Base-by-base conservation (phyloP, 306 rosid species). In the Rubus idaeus region DNA sequence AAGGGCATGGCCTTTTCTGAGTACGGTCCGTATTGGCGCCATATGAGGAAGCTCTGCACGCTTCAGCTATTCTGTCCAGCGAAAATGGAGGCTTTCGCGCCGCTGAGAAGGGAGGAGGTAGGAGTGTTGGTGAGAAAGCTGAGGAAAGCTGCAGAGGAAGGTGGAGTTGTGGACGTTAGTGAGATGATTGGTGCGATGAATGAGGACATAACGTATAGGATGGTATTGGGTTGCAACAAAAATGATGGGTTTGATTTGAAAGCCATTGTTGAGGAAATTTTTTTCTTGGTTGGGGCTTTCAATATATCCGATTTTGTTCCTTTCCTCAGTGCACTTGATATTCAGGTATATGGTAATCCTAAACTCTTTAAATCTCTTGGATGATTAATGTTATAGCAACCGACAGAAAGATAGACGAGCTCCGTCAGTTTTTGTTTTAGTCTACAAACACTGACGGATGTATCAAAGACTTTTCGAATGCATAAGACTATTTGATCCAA, bases 271-370 rank as follows among this genome's bases (percentile, higher is more conserved):
- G 56, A 37, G 4, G 85, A 82, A 23, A 13, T 3, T 0, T 0
- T 77, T 16, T 13, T 8, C 57, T 47, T 84, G 76, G 0, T 4
- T 0, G 88, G 87, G 42, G 73, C 78, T 37, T 84, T 84, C 74
- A 87, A 84, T 72, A 2, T 84, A 3, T 65, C 83, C 6, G 90
- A 87, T 84, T 84, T n/a, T 18, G 35, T 80, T 39, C 80, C 82
- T 52, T 84, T 18, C 45, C 74, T 84, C 16, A 46, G n/a, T 4
- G 5, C 62, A 14, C 61, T 87, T 77, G 88, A 87, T 79, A 39
- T 62, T 74, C 88, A 84, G 85, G 88, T 77, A 78, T 7, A 14
- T 42, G 57, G 8, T 51, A 18, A 53, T 53, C 58, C 23, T 10
- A 1, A 18, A 45, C 61, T 55, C 61, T n/a, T 6, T 10, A 55